Evolutionary conservation across 2,329 filamentous ascomycete species (phyloP), one percentile per base, ranked within the genome.

Genomic region (Neopestalotiopsis clavispora): DNA sequence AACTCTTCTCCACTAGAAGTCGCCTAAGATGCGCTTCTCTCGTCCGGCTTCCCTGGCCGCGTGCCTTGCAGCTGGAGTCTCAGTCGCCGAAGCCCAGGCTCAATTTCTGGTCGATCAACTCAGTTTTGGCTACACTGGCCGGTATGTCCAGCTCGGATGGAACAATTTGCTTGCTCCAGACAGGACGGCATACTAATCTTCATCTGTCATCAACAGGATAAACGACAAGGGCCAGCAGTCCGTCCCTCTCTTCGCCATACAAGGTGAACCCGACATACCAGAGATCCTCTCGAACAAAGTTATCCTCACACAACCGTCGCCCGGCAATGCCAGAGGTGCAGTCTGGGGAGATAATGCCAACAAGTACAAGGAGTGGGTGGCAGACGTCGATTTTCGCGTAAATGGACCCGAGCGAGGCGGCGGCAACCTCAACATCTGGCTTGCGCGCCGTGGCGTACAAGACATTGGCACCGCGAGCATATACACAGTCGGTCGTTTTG

Each of bases 351-450:
- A 94, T 71, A 79, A 84, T 69, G 77, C 86, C 42, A 84, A 92
- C 63, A 81, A 89, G 74, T 84, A 91, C 70, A 81, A 85, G n/a
- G 87, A 91, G 79, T 99, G 94, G 94, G 87, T 89, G 9, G 90
- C 91, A 65, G 93, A 97, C 76, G 86, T 98, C 74, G 91, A 96
- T 77, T 98, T 99, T 81, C 90, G 96, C 73, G 93, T 91, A 66
- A 94, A 89, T 70, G 96, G 96, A 7, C 91, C 92, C 71, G 96
- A 98, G 78, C 86, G 93, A 74, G 94, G 91, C 65, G 90, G 91
- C 69, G 96, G 96, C 63, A 98, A 97, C 81, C 84, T 99, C 74
- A 95, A 98, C 81, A 86, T 99, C 75, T 99, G 96, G 96, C 94
- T 97, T 77, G 91, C 89, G 66, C 90, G 89, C 74, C 87, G 93